phyloP scores from a whole-genome alignment of 2,329 filamentous ascomycete species.

The Pestalotiopsis sp. region DNA sequence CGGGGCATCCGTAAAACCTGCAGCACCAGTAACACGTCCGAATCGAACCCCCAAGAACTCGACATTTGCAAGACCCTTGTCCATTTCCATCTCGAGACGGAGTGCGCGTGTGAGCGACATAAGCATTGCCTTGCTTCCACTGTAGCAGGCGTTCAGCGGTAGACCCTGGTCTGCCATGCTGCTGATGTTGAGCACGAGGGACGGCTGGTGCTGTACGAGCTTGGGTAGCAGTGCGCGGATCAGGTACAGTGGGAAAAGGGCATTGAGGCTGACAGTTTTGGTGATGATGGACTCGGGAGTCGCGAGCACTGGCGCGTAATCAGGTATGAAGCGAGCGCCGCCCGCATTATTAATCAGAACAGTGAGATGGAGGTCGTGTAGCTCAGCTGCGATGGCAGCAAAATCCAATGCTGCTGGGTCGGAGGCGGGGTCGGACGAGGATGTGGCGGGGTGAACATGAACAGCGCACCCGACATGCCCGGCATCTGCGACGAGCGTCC shows the following conservation, averaged over 20 bases:
- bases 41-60: neutral
- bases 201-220: neutral
- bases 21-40: neutral
- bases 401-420: neutral
- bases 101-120: neutral
- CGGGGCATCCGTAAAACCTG: neutral
- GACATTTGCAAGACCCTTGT: neutral
- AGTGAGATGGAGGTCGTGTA: neutral
- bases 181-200: neutral
- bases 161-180: neutral
- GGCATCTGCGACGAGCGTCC: neutral
- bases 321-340: too few relatives aligned
- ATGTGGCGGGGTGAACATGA: too few relatives aligned
- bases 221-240: neutral
- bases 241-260: neutral
- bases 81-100: neutral
- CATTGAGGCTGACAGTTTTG: too few relatives aligned
- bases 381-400: neutral
- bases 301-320: neutral
- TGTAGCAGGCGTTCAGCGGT: conserved; percentile 21
- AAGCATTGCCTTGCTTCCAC: conserved; percentile 34
- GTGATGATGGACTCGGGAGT: neutral
- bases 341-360: neutral
- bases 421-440: too few relatives aligned
- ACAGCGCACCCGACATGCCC: neutral